Conservation (phyloP, 495 filamentous ascomycete genomes). For the Penicillium bovifimosum region DNA sequence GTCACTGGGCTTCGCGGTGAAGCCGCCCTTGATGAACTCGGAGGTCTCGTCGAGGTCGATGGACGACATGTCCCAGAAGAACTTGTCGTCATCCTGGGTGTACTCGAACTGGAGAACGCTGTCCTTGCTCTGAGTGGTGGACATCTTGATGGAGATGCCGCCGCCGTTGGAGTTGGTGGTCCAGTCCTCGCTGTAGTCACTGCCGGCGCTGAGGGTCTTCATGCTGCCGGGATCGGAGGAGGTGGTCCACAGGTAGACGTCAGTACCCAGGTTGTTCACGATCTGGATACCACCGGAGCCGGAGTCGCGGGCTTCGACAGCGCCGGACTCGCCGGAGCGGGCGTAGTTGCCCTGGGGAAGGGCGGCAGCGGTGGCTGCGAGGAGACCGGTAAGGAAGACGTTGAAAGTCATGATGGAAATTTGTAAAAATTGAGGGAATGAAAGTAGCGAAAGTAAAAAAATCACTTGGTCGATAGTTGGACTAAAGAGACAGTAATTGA, state of each 20-base stretch:
- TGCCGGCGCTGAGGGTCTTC: slow-evolving; percentile 35
- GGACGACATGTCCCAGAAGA: slow-evolving; percentile 35
- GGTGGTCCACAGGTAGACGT: slow-evolving; percentile 43
- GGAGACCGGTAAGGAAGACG: slow-evolving; percentile 20
- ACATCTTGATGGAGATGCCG: slow-evolving; percentile 45
- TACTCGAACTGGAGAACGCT: slow-evolving; percentile 41
- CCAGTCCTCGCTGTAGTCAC: slow-evolving; percentile 33
- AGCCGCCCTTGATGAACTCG: slow-evolving; percentile 18
- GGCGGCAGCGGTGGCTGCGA: slow-evolving; percentile 20
- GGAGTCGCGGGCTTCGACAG: slow-evolving; percentile 10
- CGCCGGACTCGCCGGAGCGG: slow-evolving; percentile 6
- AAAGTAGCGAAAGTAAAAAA: background rate
- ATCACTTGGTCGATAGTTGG: background rate
- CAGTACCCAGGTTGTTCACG: slow-evolving; percentile 32
- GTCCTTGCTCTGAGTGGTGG: slow-evolving; percentile 25
- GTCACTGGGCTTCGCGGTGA: slow-evolving; percentile 18
- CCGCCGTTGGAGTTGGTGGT: slow-evolving; percentile 39
- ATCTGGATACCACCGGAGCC: slow-evolving; percentile 25
- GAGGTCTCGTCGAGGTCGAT: slow-evolving; percentile 24
- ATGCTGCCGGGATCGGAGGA: slow-evolving; percentile 31
- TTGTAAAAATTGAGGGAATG: slow-evolving; percentile 1
- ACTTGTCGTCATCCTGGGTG: slow-evolving; percentile 16
- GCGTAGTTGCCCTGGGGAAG: slow-evolving; percentile 10
- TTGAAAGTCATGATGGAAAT: slow-evolving; percentile 13
- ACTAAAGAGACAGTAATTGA: slow-evolving; percentile 7